These are phyloP conservation scores for Penicillium sp. DNA, from an alignment of 2,329 filamentous ascomycete genomes.

Conservation along the genomic window DNA sequence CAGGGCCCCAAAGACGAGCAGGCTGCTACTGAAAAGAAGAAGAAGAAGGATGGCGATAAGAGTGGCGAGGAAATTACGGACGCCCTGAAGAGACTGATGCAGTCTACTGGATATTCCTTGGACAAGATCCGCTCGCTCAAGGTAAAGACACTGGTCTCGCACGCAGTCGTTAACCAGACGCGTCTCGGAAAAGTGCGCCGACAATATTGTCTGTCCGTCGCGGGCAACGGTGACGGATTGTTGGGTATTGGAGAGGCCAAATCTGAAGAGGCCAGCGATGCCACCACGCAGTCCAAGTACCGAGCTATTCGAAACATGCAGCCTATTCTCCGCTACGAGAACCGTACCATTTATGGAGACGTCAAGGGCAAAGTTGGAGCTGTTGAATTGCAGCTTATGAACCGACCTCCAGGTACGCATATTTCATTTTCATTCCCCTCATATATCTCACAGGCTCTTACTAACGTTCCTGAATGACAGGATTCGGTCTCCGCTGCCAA, in stretches of 20 bases:
- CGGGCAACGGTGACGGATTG: slow-evolving; percentile 80
- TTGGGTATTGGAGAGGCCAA: slow-evolving; percentile 90
- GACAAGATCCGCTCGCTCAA: slow-evolving; percentile 51
- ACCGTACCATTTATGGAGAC: slow-evolving; percentile 84
- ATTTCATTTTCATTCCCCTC: slow-evolving; percentile 17
- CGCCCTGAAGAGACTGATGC: slow-evolving; percentile 49
- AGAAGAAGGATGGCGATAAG: slow-evolving; percentile 18
- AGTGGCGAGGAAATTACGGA: slow-evolving; percentile 31
- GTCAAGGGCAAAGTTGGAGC: slow-evolving; percentile 81
- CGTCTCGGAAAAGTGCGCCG: slow-evolving; percentile 89
- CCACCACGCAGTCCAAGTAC: slow-evolving; percentile 68
- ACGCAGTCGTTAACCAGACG: slow-evolving; percentile 84
- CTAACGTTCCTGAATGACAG: slow-evolving; percentile 45
- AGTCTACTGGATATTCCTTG: slow-evolving; percentile 53
- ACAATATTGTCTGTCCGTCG: slow-evolving; percentile 71
- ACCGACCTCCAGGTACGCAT: slow-evolving; percentile 77
- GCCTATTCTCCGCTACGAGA: slow-evolving; percentile 87
- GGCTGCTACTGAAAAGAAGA: slow-evolving; percentile 24
- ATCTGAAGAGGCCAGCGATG: slow-evolving; percentile 67
- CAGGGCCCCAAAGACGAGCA: slow-evolving; percentile 25
- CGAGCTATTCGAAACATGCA: slow-evolving; percentile 87
- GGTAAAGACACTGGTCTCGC: slow-evolving; percentile 68
- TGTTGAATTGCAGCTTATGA: slow-evolving; percentile 75
- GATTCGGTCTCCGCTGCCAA: slow-evolving; percentile 89
- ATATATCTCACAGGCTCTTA: not conserved